Conservation (phyloP, 768 basidiomycete genomes). For the Pisolithus orientalis region DNA sequence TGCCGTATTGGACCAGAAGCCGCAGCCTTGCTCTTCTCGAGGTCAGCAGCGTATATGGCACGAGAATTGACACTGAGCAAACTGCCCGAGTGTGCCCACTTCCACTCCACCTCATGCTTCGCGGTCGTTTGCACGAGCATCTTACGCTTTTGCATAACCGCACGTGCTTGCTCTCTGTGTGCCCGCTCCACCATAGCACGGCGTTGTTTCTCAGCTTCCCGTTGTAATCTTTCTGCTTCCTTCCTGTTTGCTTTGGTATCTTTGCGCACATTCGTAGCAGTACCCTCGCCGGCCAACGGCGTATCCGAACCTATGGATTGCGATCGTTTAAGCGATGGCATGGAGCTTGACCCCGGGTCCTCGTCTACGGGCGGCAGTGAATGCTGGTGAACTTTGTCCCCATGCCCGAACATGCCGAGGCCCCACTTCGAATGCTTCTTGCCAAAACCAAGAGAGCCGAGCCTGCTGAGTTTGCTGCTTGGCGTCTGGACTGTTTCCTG, state of each 20-base stretch:
- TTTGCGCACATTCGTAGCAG: constrained; percentile 27
- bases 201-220: constrained; percentile 80
- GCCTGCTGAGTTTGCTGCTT: constrained; percentile 50
- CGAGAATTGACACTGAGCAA: constrained; percentile 35
- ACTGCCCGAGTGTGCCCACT: constrained; percentile 35
- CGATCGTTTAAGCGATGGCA: constrained; percentile 69
- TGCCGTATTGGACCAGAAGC: constrained; percentile 63
- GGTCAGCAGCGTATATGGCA: constrained; percentile 21
- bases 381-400: constrained; percentile 60
- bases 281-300: constrained; percentile 48
- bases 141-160: constrained; percentile 87
- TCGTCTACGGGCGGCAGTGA: constrained; percentile 70
- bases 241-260: constrained; percentile 77
- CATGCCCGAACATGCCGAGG: constrained; percentile 62
- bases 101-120: constrained; percentile 61
- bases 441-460: constrained; percentile 53
- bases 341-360: constrained; percentile 47
- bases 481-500: constrained; percentile 36
- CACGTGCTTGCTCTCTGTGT: constrained; percentile 83
- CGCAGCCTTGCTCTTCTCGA: constrained; percentile 44
- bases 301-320: constrained; percentile 74
- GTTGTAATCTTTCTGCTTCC: constrained; percentile 69
- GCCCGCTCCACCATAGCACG: constrained; percentile 68
- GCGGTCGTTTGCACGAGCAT: constrained; percentile 53
- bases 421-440: constrained; percentile 65